These are phyloP conservation scores for Mimosa bimucronata DNA, from an alignment of 306 rosid genomes.

Conservation along the genomic window DNA sequence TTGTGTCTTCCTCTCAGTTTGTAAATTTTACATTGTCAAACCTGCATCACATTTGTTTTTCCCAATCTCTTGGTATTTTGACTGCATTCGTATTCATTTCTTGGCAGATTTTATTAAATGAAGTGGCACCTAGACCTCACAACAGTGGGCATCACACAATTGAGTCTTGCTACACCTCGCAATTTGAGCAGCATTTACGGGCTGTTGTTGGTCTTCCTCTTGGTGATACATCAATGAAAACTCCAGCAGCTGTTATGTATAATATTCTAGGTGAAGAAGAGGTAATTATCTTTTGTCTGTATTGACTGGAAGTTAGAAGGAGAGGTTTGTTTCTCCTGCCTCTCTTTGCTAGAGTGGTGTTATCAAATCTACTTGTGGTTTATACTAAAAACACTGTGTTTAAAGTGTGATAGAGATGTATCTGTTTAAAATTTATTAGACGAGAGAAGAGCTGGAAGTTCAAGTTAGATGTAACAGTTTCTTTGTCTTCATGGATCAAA, in stretches of 20 bases:
- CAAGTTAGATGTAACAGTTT: conserved; percentile 19
- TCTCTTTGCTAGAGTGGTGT: not conserved
- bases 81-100: conserved; percentile 1
- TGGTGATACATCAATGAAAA: conserved; percentile 92
- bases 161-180: conserved; percentile 88
- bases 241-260: conserved; percentile 86
- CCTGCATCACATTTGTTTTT: conserved; percentile 21
- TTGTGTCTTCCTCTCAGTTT: conserved; percentile 19
- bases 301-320: conserved; percentile 1
- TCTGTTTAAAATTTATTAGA: not conserved
- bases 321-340: not conserved
- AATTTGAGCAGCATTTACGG: conserved; percentile 88
- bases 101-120: conserved; percentile 84
- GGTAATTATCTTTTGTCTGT: conserved; percentile 42
- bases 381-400: not conserved
- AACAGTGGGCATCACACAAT: conserved; percentile 98
- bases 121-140: conserved; percentile 97
- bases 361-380: not conserved
- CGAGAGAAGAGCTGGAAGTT: conserved; percentile 14
- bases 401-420: not conserved
- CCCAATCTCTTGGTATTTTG: conserved; percentile 21
- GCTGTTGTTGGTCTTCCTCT: conserved; percentile 98
- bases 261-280: conserved; percentile 91
- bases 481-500: conserved; percentile 8
- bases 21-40: conserved; percentile 24